Conservation (phyloP, 306 rosid genomes). For the Carpinus fangiana region DNA sequence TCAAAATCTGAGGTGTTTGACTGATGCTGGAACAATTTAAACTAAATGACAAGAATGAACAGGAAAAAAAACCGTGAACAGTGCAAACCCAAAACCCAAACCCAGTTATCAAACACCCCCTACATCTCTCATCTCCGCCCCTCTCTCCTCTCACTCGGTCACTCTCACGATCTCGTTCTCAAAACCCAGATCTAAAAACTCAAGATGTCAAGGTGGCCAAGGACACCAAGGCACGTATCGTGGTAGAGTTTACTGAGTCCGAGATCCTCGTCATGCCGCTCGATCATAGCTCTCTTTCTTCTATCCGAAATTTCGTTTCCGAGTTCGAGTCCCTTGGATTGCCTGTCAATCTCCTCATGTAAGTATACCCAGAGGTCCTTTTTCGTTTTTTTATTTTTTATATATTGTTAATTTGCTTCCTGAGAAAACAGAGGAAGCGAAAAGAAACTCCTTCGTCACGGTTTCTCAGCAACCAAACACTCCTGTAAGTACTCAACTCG, state of each 20-base stretch:
- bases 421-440: not conserved
- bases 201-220: constrained; percentile 78
- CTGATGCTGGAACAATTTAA: too few species aligned
- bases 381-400: not conserved
- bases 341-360: constrained; percentile 90
- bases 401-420: constrained; percentile 25
- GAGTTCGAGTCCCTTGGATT: constrained; percentile 56
- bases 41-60: too few species aligned
- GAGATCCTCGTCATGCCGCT: constrained; percentile 66
- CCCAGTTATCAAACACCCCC: too few species aligned
- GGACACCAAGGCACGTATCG: constrained; percentile 61
- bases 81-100: too few species aligned
- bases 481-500: not conserved
- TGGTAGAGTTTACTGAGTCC: constrained; percentile 53
- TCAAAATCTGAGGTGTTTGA: too few species aligned
- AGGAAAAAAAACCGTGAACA: too few species aligned
- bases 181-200: too few species aligned
- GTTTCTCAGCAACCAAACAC: not conserved
- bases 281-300: constrained; percentile 77
- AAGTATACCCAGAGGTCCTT: not conserved
- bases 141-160: too few species aligned
- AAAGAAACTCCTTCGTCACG: not conserved
- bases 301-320: constrained; percentile 57
- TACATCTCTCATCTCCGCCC: too few species aligned
- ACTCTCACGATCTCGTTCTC: too few species aligned